Base-by-base conservation (phyloP, 2,329 filamentous ascomycete genomes). In the Acarospora socialis region DNA sequence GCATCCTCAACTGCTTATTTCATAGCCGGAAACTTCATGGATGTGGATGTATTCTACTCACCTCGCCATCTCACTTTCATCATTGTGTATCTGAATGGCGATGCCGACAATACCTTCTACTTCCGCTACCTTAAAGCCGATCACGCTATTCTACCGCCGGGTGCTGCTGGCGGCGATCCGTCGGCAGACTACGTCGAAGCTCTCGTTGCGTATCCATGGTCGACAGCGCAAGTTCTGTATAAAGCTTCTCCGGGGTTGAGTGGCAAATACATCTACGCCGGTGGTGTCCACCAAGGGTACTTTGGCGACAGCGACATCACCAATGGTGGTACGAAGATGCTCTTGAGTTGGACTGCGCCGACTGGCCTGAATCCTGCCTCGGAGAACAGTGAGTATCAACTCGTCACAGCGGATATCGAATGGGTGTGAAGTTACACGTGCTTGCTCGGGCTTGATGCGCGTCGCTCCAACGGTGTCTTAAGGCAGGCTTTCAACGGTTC, bases 21-120 rank as follows among this genome's bases (percentile, higher is more conserved):
- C 36, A 41, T 51, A 25, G 37, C 40, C 16, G 41, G 46, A 13
- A 24, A 36, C 8, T 44, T 51, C 24, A 48, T 49, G 45, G 47
- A 49, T 21, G 28, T 46, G 20, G 47, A 52, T 34, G 26, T 52
- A 16, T 44, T 52, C 32, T 51, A 51, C 30, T 50, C 50, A 8
- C 49, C 49, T 12, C 36, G 42, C 17, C 44, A 52, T 30, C 35
- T 46, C 8, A 50, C 44, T 10, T 51, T 52, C 37, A 37, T 49
- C 37, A 46, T 49, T 38, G 40, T 52, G 23, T 52, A 52, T 33
- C 37, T 52, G 25, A 49, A 43, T 7, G 38, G 35, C 17, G 43
- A 46, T 22, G 49, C 43, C 10, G 49, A 51, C 40, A 52, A 46
- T 32, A 50, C 46, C 7, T 50, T 53, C 37, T 53, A 50, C 35